Evolutionary conservation across 805 yeast species (phyloP).

Genomic region (Candida piceae): DNA sequence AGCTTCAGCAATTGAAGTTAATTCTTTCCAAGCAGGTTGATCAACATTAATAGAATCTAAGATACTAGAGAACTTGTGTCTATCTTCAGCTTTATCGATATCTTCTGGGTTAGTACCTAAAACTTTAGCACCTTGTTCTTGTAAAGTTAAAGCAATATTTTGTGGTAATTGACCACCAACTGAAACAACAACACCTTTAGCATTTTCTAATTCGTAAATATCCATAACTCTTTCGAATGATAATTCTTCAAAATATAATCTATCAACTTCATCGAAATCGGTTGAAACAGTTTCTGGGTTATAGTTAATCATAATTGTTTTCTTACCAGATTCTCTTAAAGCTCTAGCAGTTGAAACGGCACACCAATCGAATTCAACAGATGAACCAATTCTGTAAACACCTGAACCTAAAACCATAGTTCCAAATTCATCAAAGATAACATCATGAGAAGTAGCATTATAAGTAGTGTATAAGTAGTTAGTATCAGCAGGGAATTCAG

Average conservation of each 20-base stretch:
- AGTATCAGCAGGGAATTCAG: slow-evolving; percentile 96
- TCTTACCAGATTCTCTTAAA: slow-evolving; percentile 75
- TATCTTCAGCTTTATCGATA: slow-evolving; percentile 97
- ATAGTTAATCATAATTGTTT: slow-evolving; percentile 95
- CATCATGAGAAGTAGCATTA: slow-evolving; percentile 85
- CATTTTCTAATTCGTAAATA: slow-evolving; percentile 86
- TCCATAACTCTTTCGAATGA: slow-evolving; percentile 91
- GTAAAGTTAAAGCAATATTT: slow-evolving; percentile 88
- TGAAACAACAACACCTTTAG: slow-evolving; percentile 88
- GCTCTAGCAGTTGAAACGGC: slow-evolving; percentile 97
- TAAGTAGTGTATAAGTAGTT: slow-evolving; percentile 93
- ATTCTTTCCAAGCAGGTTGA: slow-evolving; percentile 99
- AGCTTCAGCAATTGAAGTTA: slow-evolving; percentile 89
- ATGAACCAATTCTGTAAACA: slow-evolving; percentile 97
- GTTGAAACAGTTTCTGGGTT: slow-evolving; percentile 99
- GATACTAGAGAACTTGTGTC: slow-evolving; percentile 97
- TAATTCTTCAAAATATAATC: slow-evolving; percentile 93
- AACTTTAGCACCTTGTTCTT: slow-evolving; percentile 91
- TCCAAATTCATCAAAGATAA: slow-evolving; percentile 87
- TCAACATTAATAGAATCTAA: slow-evolving; percentile 94
- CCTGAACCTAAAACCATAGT: slow-evolving; percentile 96
- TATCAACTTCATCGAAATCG: slow-evolving; percentile 96
- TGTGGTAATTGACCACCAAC: slow-evolving; percentile 99
- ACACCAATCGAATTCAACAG: slow-evolving; percentile 99
- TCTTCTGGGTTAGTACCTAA: slow-evolving; percentile 96